These are phyloP conservation scores for Eimeria necatrix DNA, from an alignment of 169 alveolate species.

Conservation along the genomic window DNA sequence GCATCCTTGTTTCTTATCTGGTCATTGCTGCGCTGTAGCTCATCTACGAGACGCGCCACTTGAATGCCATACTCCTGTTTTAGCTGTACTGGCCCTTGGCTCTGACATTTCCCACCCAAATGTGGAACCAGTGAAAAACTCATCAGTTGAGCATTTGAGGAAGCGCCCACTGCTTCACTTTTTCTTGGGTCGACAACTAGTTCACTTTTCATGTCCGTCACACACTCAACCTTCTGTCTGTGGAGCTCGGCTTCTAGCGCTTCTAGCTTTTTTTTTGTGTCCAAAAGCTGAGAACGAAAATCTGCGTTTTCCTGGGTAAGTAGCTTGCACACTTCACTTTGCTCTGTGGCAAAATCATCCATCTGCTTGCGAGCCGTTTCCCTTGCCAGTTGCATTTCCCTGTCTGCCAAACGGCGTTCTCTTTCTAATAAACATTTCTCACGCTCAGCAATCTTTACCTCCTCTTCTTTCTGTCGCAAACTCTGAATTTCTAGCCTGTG, in stretches of 20 bases:
- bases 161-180: background rate
- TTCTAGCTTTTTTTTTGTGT: slow-evolving; percentile 3
- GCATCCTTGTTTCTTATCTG: slow-evolving; percentile 58
- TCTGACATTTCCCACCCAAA: background rate
- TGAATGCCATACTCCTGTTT: slow-evolving; percentile 56
- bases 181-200: background rate
- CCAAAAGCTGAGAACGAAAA: slow-evolving; percentile 38
- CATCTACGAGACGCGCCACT: slow-evolving; percentile 54
- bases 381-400: background rate
- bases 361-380: background rate
- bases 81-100: background rate
- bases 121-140: background rate
- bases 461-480: slow-evolving; percentile 18
- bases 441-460: slow-evolving; percentile 32
- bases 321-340: background rate
- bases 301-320: slow-evolving; percentile 1
- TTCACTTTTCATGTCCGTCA: background rate
- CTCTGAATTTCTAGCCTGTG: slow-evolving; percentile 3
- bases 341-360: background rate
- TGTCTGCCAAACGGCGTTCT: slow-evolving; percentile 26
- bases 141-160: background rate
- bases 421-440: slow-evolving; percentile 12
- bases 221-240: background rate
- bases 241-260: slow-evolving; percentile 19
- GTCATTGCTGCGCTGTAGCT: slow-evolving; percentile 69